A percentile compares a stretch with the other conserved stretches of the same genome.
Conservation (phyloP, 2,329 filamentous ascomycete species). For the Apiospora arundinis region DNA sequence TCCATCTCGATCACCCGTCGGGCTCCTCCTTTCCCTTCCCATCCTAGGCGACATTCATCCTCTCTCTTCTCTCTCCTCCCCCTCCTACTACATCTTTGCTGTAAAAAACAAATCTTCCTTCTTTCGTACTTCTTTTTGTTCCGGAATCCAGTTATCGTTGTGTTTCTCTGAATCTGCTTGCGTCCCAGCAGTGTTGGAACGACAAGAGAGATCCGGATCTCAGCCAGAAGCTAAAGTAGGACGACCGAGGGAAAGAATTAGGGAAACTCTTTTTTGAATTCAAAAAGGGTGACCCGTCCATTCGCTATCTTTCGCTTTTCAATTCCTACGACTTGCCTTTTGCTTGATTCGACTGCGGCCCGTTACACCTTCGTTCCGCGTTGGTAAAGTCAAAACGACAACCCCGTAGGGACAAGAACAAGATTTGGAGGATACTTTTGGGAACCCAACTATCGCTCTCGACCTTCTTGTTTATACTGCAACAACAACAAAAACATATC, state of each 20-base stretch:
- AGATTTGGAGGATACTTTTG: conserved; percentile 17
- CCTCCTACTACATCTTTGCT: conserved; percentile 10
- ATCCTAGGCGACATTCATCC: background rate
- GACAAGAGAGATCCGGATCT: conserved; percentile 11
- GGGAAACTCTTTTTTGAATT: conserved; percentile 16
- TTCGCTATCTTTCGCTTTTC: conserved; percentile 19
- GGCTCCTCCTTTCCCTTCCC: conserved; percentile 20
- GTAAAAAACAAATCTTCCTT: conserved; percentile 17
- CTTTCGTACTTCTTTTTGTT: conserved; percentile 15
- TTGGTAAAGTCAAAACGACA: conserved; percentile 21
- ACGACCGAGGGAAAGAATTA: conserved; percentile 15
- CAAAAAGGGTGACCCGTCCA: conserved; percentile 15
- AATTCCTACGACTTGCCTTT: conserved; percentile 6
- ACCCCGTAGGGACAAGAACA: conserved; percentile 14
- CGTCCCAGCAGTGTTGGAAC: conserved; percentile 14
- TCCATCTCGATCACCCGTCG: conserved; percentile 21
- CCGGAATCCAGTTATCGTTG: conserved; percentile 17
- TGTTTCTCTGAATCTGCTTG: conserved; percentile 14
- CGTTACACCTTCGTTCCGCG: conserved; percentile 25
- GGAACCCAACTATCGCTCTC: conserved; percentile 14
- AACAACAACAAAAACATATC: conserved; percentile 21
- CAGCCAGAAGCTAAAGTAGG: background rate
- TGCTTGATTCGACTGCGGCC: conserved; percentile 18
- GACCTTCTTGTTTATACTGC: conserved; percentile 15
- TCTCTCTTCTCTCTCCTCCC: background rate